Conservation (phyloP, 805 yeast species). For the Yamadazyma sp. region DNA sequence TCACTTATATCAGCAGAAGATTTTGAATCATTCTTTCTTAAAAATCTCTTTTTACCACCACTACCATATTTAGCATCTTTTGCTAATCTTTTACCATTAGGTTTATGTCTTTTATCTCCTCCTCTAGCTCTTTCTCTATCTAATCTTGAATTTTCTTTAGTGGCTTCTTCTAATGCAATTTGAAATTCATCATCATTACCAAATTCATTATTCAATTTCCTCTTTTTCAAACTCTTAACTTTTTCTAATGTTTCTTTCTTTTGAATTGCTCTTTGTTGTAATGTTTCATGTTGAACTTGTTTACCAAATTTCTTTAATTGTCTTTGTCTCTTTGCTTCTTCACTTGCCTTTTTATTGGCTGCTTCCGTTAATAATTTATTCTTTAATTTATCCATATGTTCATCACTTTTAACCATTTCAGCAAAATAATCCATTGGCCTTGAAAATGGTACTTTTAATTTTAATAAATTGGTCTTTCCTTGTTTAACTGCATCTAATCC, state of each 20-base stretch:
- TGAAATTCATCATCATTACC: conserved; percentile 71
- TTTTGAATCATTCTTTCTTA: conserved; percentile 68
- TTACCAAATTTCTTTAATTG: conserved; percentile 95
- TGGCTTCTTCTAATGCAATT: conserved; percentile 89
- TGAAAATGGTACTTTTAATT: conserved; percentile 79
- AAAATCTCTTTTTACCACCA: conserved; percentile 77
- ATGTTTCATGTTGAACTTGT: conserved; percentile 90
- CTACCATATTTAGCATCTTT: conserved; percentile 72
- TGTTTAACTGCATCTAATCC: conserved; percentile 78
- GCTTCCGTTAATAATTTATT: conserved; percentile 75
- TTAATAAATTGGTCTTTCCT: conserved; percentile 64
- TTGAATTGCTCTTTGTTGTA: conserved; percentile 90
- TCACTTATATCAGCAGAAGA: conserved; percentile 67
- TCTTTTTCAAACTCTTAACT: conserved; percentile 86
- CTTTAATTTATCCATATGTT: conserved; percentile 94
- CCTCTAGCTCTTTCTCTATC: conserved; percentile 24
- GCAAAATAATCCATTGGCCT: conserved; percentile 97
- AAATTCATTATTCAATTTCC: conserved; percentile 76
- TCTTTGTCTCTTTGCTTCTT: conserved; percentile 93
- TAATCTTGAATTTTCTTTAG: conserved; percentile 48
- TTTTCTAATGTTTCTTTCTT: conserved; percentile 87
- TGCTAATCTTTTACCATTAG: conserved; percentile 64
- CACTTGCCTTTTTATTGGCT: conserved; percentile 81
- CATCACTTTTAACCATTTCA: conserved; percentile 97
- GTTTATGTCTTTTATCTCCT: conserved; percentile 50